Evolutionary conservation across 2,329 filamentous ascomycete genomes (phyloP).

Genomic region (Claviceps purpurea): DNA sequence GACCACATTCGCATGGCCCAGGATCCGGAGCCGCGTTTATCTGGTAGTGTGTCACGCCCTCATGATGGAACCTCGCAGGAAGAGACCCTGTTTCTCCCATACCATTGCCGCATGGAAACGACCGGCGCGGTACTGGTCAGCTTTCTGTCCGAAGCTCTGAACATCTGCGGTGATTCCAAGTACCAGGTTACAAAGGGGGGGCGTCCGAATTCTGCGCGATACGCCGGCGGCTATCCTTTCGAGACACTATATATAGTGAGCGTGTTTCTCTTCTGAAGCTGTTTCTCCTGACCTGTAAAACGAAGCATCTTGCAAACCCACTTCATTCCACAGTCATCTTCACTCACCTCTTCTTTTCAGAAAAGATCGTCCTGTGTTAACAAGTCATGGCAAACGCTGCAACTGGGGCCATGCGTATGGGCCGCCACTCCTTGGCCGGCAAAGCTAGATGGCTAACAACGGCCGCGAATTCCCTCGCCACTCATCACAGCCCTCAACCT

Average conservation of each 20-base stretch:
- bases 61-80: not conserved
- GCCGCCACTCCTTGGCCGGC: not conserved
- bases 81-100: not conserved
- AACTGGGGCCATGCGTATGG: not conserved
- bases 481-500: no score
- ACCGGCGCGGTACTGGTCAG: not conserved
- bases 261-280: not conserved
- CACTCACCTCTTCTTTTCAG: not conserved
- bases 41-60: not conserved
- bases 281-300: no score
- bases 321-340: not conserved
- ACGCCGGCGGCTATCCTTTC: not conserved
- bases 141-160: not conserved
- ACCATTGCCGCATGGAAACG: not conserved
- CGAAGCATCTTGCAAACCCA: not conserved
- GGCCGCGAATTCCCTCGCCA: no score
- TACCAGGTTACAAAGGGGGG: not conserved
- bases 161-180: not conserved
- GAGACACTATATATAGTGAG: constrained; percentile 1
- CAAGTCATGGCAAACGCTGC: constrained; percentile 3
- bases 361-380: not conserved
- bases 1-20: not conserved
- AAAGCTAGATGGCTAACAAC: no score
- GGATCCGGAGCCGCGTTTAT: not conserved
- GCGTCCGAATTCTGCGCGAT: not conserved